Conservation (phyloP, 352 stramenopile genomes). For the Pythium scleroteichum region DNA sequence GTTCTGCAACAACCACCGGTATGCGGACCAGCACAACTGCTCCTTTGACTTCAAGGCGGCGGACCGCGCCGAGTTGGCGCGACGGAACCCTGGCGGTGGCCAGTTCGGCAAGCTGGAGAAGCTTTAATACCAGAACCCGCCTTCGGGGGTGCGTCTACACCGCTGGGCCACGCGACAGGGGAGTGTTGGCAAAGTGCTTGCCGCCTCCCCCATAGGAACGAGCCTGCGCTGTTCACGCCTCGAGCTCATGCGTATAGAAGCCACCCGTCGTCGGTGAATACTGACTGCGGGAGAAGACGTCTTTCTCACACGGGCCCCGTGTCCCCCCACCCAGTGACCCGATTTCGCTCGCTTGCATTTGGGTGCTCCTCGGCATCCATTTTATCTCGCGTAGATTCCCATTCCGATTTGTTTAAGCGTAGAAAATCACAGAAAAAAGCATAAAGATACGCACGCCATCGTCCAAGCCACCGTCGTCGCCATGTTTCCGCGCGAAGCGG, state of each 20-base stretch:
- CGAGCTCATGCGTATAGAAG: conserved; percentile 5
- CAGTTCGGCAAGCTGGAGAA: conserved; percentile 88
- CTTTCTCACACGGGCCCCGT: conserved; percentile 3
- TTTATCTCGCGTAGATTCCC: conserved; percentile 27
- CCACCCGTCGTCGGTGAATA: too few relatives aligned
- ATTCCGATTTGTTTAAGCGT: conserved; percentile 13
- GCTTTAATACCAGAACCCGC: conserved; percentile 45
- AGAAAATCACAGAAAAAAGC: conserved; percentile 15
- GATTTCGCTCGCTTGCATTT: conserved; percentile 15
- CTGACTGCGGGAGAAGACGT: neutral
- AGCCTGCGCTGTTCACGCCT: conserved; percentile 3
- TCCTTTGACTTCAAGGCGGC: conserved; percentile 85
- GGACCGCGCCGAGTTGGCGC: conserved; percentile 72
- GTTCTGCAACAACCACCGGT: conserved; percentile 87
- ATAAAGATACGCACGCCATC: too few relatives aligned
- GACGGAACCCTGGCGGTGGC: conserved; percentile 77
- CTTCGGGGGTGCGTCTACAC: conserved; percentile 1
- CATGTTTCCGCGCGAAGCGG: neutral
- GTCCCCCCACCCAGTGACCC: conserved; percentile 24
- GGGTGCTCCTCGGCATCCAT: conserved; percentile 11
- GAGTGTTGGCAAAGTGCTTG: conserved; percentile 24
- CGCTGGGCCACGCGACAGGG: neutral
- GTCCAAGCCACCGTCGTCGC: too few relatives aligned
- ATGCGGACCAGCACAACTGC: conserved; percentile 86
- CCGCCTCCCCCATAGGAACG: neutral